Conservation (phyloP, 1,284 basidiomycete genomes). For the Pseudozyma pruni region DNA sequence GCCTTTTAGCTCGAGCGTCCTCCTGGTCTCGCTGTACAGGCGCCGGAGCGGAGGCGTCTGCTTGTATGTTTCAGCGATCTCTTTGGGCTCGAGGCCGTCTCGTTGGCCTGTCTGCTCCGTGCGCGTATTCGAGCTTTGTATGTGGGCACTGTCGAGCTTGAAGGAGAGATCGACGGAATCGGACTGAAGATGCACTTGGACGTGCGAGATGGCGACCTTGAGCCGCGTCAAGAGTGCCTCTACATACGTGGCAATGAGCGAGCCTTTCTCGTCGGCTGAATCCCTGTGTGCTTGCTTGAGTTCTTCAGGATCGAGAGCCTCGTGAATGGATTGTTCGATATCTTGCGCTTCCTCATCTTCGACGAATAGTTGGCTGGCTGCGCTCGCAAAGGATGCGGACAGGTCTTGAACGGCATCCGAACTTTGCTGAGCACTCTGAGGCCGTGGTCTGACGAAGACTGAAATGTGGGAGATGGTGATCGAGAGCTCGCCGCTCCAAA, state of each 20-base stretch:
- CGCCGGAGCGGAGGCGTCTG: neutral
- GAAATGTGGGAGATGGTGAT: slow-evolving; percentile 30
- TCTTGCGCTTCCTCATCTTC: slow-evolving; percentile 44
- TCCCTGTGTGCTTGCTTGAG: slow-evolving; percentile 5
- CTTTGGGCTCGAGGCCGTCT: neutral
- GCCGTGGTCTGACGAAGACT: slow-evolving; percentile 2
- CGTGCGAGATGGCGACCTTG: slow-evolving; percentile 35
- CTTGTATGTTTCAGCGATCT: neutral
- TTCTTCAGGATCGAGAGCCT: slow-evolving; percentile 36
- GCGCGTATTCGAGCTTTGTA: slow-evolving; percentile 34
- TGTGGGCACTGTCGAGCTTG: slow-evolving; percentile 15
- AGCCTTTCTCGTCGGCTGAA: slow-evolving; percentile 13
- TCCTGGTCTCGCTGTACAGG: slow-evolving; percentile 23
- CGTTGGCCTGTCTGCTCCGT: slow-evolving; percentile 9
- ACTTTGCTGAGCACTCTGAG: neutral
- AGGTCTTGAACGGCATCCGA: slow-evolving; percentile 9
- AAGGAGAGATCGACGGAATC: slow-evolving; percentile 27
- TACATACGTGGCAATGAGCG: slow-evolving; percentile 46
- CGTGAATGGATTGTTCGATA: slow-evolving; percentile 51
- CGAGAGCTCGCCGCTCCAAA: slow-evolving; percentile 53
- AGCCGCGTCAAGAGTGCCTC: slow-evolving; percentile 53
- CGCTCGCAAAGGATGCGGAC: slow-evolving; percentile 39
- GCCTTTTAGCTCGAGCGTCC: slow-evolving; percentile 23
- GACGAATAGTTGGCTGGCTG: slow-evolving; percentile 45
- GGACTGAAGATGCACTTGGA: slow-evolving; percentile 22